These are phyloP conservation scores for Colletotrichum cereale DNA, from an alignment of 2,329 filamentous ascomycete species.

Conservation along the genomic window DNA sequence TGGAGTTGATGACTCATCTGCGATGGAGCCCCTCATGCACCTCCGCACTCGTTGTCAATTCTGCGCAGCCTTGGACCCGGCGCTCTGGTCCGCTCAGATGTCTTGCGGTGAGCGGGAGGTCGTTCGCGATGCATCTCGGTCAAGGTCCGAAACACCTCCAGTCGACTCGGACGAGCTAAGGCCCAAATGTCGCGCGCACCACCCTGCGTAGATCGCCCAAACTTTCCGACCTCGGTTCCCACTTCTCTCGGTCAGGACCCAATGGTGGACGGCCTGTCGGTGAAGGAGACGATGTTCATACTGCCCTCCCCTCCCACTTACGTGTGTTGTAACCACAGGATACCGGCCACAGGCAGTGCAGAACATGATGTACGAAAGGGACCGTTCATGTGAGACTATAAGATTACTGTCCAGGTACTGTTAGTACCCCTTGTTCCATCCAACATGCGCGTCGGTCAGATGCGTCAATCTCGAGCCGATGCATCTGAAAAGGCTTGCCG, in stretches of 20 bases:
- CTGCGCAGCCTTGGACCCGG: slow-evolving; percentile 6
- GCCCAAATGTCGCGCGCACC: slow-evolving; percentile 15
- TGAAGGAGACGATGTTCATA: slow-evolving; percentile 11
- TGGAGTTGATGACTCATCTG: slow-evolving; percentile 7
- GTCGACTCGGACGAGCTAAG: neutral
- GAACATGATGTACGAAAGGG: no score
- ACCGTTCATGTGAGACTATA: neutral
- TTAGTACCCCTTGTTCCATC: neutral
- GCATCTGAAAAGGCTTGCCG: neutral
- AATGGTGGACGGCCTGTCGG: slow-evolving; percentile 10
- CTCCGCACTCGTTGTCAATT: neutral
- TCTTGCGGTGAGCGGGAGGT: slow-evolving; percentile 20
- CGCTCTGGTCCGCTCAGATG: slow-evolving; percentile 7
- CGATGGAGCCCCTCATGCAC: neutral
- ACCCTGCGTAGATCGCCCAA: slow-evolving; percentile 35
- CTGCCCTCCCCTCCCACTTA: neutral
- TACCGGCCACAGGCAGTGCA: neutral
- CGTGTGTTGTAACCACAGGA: neutral
- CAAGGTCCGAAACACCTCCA: slow-evolving; percentile 33
- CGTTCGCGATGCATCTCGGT: slow-evolving; percentile 33
- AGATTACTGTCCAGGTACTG: neutral
- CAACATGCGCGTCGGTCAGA: neutral
- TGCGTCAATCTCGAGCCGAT: neutral
- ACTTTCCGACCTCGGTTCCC: slow-evolving; percentile 23
- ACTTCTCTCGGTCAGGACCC: slow-evolving; percentile 35